Evolutionary conservation across 1,139 yeast species (phyloP).

Genomic region (Kodamaea alishanica): DNA sequence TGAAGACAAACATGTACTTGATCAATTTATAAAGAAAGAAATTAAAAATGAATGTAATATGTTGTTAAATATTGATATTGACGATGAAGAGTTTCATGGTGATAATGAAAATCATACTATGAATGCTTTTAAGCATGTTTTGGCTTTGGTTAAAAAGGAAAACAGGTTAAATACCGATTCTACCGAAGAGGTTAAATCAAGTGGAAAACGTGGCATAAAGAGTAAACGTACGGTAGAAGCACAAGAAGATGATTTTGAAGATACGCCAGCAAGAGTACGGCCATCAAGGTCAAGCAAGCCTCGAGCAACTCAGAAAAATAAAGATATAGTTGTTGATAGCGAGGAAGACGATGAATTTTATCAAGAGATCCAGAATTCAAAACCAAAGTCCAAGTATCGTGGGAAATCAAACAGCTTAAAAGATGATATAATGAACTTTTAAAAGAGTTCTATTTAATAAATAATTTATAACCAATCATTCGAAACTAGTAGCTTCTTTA

Average conservation of each 20-base stretch:
- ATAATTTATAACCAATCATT: slow-evolving; percentile 17
- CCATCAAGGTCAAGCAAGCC: slow-evolving; percentile 5
- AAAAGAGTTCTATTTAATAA: neutral
- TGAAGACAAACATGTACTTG: slow-evolving; percentile 73
- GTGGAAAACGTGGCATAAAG: slow-evolving; percentile 1
- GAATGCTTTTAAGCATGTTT: slow-evolving; percentile 27
- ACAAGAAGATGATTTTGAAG: neutral
- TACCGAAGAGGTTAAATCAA: neutral
- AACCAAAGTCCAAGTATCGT: neutral
- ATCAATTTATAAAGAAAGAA: slow-evolving; percentile 65
- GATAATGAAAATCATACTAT: slow-evolving; percentile 27
- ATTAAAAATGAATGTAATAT: slow-evolving; percentile 58
- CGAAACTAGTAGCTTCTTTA: slow-evolving; percentile 69
- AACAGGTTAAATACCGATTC: slow-evolving; percentile 4
- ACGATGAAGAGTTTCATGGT: slow-evolving; percentile 30
- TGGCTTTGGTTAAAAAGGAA: slow-evolving; percentile 24
- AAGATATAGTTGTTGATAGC: slow-evolving; percentile 8
- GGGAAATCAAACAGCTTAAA: neutral
- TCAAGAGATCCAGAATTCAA: neutral
- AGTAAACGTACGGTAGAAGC: slow-evolving; percentile 1
- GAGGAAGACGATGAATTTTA: slow-evolving; percentile 6
- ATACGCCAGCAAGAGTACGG: slow-evolving; percentile 3
- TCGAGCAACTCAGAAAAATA: slow-evolving; percentile 7
- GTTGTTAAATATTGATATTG: slow-evolving; percentile 45
- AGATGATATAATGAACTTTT: slow-evolving; percentile 6